Evolutionary conservation across 257 asterid species (phyloP).

Genomic region (Hygrophila difformis): DNA sequence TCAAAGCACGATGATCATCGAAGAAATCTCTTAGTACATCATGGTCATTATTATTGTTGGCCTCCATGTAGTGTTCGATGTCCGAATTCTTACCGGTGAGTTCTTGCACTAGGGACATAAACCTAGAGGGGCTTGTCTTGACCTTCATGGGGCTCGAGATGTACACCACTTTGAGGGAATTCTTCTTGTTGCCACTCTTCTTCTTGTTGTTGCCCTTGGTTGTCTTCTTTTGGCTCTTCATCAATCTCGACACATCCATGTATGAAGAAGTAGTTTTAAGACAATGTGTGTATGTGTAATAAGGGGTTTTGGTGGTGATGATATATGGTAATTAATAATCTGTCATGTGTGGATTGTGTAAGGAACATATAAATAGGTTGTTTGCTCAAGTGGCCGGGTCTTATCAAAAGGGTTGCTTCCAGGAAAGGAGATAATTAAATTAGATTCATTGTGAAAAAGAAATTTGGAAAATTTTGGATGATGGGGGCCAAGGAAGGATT

Average conservation of each 20-base stretch:
- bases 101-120: constrained; percentile 71
- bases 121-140: constrained; percentile 67
- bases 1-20: not conserved
- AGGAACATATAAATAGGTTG: constrained; percentile 23
- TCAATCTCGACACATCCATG: constrained; percentile 22
- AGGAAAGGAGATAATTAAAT: constrained; percentile 43
- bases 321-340: no score
- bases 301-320: constrained; percentile 1
- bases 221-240: constrained; percentile 19
- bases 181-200: constrained; percentile 7
- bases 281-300: not conserved
- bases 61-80: constrained; percentile 33
- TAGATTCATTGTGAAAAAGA: constrained; percentile 19
- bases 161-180: constrained; percentile 67
- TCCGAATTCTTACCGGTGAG: constrained; percentile 78
- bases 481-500: constrained; percentile 29
- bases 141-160: constrained; percentile 93
- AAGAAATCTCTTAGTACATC: constrained; percentile 11
- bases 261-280: not conserved
- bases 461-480: constrained; percentile 18
- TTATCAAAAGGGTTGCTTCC: constrained; percentile 37
- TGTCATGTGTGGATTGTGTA: not conserved
- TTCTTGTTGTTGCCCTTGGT: constrained; percentile 19
- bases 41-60: not conserved
- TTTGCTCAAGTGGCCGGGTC: constrained; percentile 5